Evolutionary conservation across 495 filamentous ascomycete species (phyloP), one percentile per base, ranked within the genome.

Genomic region (Corynascus novoguineensis): DNA sequence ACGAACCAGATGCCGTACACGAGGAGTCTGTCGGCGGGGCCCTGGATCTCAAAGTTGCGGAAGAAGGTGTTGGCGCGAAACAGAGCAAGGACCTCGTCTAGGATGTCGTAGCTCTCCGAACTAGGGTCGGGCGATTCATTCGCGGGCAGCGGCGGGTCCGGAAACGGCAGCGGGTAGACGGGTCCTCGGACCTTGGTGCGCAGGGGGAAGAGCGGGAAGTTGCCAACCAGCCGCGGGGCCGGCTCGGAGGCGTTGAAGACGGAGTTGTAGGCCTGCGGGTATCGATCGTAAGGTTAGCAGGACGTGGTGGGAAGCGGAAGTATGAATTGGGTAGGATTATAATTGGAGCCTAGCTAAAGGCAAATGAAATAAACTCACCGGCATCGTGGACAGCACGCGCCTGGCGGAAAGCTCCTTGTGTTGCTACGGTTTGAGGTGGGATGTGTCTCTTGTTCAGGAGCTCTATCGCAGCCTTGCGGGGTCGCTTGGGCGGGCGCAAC

Each of bases 61-160:
- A 98, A 98, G 68, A 98, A 85, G 38, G 93, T 97, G 77, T 98
- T 97, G 69, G 95, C 92, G 50, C 93, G 89, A 82, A 97, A 98
- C 28, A 97, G 83, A 3, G 83, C 84, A 47, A 98, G 81, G 28
- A 92, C 86, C 74, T 98, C 93, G 73, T 98, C 93, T 9, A 97
- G 80, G 52, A 91, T 85, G 78, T 98, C 93, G 77, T 97, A 97
- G 60, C 84, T 87, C 68, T 93, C 87, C 70, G 81, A 84, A 67
- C 91, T 86, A 34, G 89, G 83, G 70, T 95, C 86, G 60, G 96
- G 83, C 54, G 86, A 83, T 64, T 82, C 77, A 71, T 77, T 76
- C 44, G 87, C 71, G 14, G 88, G 81, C 19, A 97, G 82, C 9
- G 85, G 75, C 55, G 87, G 81, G 60, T 71, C 71, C 47, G 74